Evolutionary conservation across 495 filamentous ascomycete genomes (phyloP), one percentile per base, ranked within the genome.

Genomic region (Parachaetomium inaequale): DNA sequence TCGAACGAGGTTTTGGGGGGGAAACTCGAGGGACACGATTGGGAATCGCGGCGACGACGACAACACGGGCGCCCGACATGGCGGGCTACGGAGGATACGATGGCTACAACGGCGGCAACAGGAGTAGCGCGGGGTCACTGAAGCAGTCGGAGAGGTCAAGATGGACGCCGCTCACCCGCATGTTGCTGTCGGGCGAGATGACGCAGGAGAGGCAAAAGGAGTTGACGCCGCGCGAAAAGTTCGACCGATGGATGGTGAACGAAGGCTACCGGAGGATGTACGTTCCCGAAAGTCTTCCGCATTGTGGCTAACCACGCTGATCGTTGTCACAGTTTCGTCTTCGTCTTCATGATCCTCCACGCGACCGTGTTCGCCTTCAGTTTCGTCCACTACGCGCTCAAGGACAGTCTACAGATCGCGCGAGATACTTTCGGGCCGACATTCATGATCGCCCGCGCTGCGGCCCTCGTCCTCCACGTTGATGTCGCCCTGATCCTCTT

Each of bases 401-500:
- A 90, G 73, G 86, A 90, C 72, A 89, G 83, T 70, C 71, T 90
- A 45, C 81, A 81, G 58, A 76, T 75, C 26, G 80, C 87, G 29
- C 76, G 86, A 58, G 76, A 79, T 56, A 85, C 78, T 2, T 90
- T 91, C 62, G 87, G 87, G 5, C 76, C 84, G 58, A 89, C 87
- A 19, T 89, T 86, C 58, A 84, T 87, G 63, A 87, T 89, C 69
- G 89, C 89, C 17, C 76, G 88, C 69, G 78, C 89, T 12, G 79
- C 88, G 19, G 89, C 87, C 7, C 72, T 91, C 64, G 81, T 85
- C 19, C 80, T 92, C 49, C 88, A 92, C 76, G 84, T 91, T 73
- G 88, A 92, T 74, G 80, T 90, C 57, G 86, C 87, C 19, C 68
- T 91, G 66, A 81, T 92, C 66, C 76, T 92, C n/a, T 83, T 92